Base-by-base conservation (phyloP, 2,329 filamentous ascomycete species). In the Lasiodiplodia hormozganensis region DNA sequence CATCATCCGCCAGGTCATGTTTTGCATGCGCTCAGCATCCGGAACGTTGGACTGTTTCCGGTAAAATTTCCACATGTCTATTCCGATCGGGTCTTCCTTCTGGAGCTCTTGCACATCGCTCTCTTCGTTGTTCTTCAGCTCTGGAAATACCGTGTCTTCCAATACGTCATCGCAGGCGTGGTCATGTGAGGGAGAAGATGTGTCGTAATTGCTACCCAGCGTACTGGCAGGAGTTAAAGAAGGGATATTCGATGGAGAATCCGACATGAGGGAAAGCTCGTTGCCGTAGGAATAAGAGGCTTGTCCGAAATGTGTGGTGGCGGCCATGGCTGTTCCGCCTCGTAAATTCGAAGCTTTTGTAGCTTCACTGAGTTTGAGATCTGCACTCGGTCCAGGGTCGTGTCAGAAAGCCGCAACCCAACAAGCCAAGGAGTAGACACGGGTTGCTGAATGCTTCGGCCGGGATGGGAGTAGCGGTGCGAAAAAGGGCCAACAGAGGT, bases 1-100 rank as follows among this genome's bases (percentile, higher is more conserved):
- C 95, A 98, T 98, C 94, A 98, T 97, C 78, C 96, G 91, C 96
- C 96, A 98, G 40, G 94, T 96, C 78, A 98, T 78, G 78, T 99
- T 99, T 84, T 97, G 94, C 92, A 98, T 94, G 80, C 96, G 94
- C 85, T 97, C 92, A 81, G 94, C 92, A 83, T 97, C 96, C 67
- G 96, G 96, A 71, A 98, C 85, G 79, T 90, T 89, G 75, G 92
- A 89, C 84, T 96, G 97, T 78, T 90, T 92, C 80, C 89, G 91
- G 82, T 96, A 99, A 74, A 97, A 89, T 82, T 90, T 94, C 96
- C 95, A 98, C 80, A 98, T 91, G 82, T 97, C 93, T 69, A 92
- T 93, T 65, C 91, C 94, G 71, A 98, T 84, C 67, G 95, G 94
- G 82, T 98, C 96, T 76, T 94, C 90, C 82, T 89, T 91, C 82